Evolutionary conservation across 202 grass and related monocot genomes (phyloP).

Genomic region (Zoysia matrella): DNA sequence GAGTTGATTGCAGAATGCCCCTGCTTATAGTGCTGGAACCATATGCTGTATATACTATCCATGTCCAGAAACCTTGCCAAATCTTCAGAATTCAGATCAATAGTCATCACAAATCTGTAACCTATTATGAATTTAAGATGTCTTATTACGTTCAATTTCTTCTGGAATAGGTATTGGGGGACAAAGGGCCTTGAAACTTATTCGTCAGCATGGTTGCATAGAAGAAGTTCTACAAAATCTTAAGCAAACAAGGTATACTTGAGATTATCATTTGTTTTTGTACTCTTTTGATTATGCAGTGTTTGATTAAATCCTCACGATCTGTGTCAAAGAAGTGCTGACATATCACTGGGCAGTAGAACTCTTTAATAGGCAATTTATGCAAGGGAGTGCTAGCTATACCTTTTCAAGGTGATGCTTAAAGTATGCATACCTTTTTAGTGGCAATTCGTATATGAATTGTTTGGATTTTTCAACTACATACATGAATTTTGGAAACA

Average conservation of each 20-base stretch:
- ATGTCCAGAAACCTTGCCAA: neutral
- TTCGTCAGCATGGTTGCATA: conserved; percentile 81
- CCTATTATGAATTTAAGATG: conserved; percentile 22
- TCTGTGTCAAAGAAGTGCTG: conserved; percentile 22
- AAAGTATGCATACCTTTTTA: conserved; percentile 9
- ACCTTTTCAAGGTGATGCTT: conserved; percentile 8
- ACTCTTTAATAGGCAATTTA: conserved; percentile 16
- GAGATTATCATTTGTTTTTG: conserved; percentile 18
- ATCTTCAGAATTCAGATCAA: neutral
- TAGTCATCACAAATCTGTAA: conserved; percentile 1
- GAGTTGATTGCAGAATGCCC: conserved; percentile 17
- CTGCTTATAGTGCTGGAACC: conserved; percentile 28
- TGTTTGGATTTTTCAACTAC: neutral
- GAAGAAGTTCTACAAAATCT: conserved; percentile 90
- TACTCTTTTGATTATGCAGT: neutral
- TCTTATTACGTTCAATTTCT: conserved; percentile 15
- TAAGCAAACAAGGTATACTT: conserved; percentile 67
- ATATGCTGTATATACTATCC: conserved; percentile 32
- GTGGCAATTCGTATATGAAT: neutral
- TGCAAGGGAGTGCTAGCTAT: neutral
- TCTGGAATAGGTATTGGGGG: conserved; percentile 80
- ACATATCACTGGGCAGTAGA: neutral
- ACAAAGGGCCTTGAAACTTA: conserved; percentile 92
- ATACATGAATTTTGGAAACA: neutral
- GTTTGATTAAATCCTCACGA: conserved; percentile 12